Evolutionary conservation across 2,329 filamentous ascomycete species (phyloP).

Genomic region (Fusarium mexicanum): DNA sequence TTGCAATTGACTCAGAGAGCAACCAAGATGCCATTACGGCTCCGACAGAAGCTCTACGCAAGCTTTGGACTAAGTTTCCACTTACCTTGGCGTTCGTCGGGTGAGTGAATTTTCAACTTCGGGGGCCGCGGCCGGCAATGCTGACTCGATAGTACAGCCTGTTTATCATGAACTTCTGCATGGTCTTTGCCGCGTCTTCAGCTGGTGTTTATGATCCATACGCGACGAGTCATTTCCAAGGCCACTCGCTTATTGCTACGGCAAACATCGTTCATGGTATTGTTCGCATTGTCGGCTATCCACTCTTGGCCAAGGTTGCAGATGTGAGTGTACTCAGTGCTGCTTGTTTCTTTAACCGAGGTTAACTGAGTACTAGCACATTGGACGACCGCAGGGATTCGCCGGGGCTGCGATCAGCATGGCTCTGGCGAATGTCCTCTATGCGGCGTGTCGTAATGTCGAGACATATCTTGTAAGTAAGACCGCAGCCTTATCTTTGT

Average conservation of each 20-base stretch:
- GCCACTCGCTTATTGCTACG: constrained; percentile 12
- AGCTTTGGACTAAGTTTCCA: not conserved
- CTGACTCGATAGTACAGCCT: not conserved
- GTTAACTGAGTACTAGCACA: not conserved
- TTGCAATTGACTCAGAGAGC: not conserved
- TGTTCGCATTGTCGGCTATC: constrained; percentile 11
- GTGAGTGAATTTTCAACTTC: not conserved
- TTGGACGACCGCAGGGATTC: constrained; percentile 16
- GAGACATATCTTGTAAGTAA: constrained; percentile 15
- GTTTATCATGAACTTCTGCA: constrained; percentile 20
- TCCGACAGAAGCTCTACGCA: not conserved
- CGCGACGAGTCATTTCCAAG: constrained; percentile 18
- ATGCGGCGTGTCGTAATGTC: constrained; percentile 14
- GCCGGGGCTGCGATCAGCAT: constrained; percentile 7
- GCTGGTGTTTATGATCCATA: constrained; percentile 20
- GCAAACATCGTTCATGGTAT: constrained; percentile 17
- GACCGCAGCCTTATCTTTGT: accelerated
- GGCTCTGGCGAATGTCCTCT: constrained; percentile 22
- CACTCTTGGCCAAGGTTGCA: constrained; percentile 14
- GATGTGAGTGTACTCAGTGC: not conserved
- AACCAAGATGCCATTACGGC: not conserved
- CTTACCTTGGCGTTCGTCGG: not conserved
- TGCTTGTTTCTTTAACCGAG: accelerated
- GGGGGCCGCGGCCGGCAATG: not conserved
- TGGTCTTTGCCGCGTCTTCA: constrained; percentile 19